Percentiles rank a stretch among this genome's conserved stretches.
Evolutionary conservation across 2,329 filamentous ascomycete genomes (phyloP).

Genomic region (Botrytis fragariae): DNA sequence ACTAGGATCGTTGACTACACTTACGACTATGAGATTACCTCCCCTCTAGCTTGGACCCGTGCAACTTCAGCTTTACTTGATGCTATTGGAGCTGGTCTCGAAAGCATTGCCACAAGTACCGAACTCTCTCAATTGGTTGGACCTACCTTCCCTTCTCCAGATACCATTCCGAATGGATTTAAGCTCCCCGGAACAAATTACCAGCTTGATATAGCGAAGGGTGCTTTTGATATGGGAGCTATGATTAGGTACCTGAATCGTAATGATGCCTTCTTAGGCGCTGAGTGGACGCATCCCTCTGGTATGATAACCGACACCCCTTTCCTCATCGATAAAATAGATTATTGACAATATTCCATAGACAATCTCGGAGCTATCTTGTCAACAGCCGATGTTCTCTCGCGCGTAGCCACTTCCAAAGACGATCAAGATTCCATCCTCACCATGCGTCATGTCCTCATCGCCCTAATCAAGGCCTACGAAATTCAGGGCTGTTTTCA

Average conservation of each 20-base stretch:
- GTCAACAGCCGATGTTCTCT: constrained; percentile 36
- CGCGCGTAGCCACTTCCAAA: constrained; percentile 11
- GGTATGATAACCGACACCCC: constrained; percentile 20
- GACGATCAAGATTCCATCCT: constrained; percentile 26
- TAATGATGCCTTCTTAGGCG: constrained; percentile 43
- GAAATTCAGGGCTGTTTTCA: constrained; percentile 45
- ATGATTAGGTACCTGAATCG: constrained; percentile 45
- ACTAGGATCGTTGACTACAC: constrained; percentile 28
- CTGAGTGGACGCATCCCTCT: constrained; percentile 46
- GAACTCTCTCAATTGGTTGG: constrained; percentile 27
- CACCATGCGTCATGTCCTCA: constrained; percentile 39
- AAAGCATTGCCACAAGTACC: constrained; percentile 22
- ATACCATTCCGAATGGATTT: constrained; percentile 38
- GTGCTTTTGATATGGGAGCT: constrained; percentile 42
- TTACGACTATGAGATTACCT: constrained; percentile 23
- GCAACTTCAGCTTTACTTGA: constrained; percentile 28
- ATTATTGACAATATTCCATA: constrained; percentile 20
- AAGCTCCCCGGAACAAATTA: constrained; percentile 42
- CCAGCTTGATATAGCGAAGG: constrained; percentile 41
- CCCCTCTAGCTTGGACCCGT: constrained; percentile 19
- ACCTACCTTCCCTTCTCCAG: constrained; percentile 24
- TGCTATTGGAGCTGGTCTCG: constrained; percentile 29
- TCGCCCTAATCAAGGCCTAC: constrained; percentile 43
- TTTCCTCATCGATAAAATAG: background rate
- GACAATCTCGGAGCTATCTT: constrained; percentile 44